Evolutionary conservation across 2,329 filamentous ascomycete species (phyloP).

Genomic region (Calonectria naviculata): DNA sequence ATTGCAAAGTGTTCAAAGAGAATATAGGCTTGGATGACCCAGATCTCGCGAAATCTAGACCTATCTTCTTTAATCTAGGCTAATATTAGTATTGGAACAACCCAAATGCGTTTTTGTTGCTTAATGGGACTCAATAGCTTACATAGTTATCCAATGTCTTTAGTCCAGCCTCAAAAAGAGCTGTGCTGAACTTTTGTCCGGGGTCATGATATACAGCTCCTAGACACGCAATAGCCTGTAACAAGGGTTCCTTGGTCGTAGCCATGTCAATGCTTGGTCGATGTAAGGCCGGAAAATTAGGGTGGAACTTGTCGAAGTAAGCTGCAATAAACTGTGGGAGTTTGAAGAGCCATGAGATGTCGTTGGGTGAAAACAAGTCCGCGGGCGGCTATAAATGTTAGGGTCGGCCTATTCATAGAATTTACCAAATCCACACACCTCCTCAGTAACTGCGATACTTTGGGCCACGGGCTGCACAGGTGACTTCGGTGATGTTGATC

Average conservation of each 20-base stretch:
- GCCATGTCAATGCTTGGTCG: constrained; percentile 19
- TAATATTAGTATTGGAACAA: background rate
- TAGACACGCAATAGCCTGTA: constrained; percentile 23
- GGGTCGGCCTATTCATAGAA: background rate
- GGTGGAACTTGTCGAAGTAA: constrained; percentile 22
- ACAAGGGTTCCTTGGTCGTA: constrained; percentile 12
- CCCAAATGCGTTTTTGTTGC: background rate
- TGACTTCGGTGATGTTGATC: constrained; percentile 4
- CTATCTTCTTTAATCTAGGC: constrained; percentile 16
- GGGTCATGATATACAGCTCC: constrained; percentile 16
- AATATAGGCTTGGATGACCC: constrained; percentile 20
- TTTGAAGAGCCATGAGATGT: constrained; percentile 21
- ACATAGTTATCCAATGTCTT: constrained; percentile 19
- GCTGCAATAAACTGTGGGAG: constrained; percentile 20
- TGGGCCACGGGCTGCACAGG: background rate
- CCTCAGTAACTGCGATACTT: background rate
- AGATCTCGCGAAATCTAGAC: constrained; percentile 17
- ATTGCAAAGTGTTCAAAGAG: constrained; percentile 23
- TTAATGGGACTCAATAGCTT: background rate
- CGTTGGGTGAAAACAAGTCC: constrained; percentile 8
- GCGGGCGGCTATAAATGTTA: background rate
- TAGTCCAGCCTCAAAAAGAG: constrained; percentile 12
- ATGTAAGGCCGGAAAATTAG: constrained; percentile 13
- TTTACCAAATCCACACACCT: background rate
- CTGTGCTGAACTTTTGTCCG: constrained; percentile 1